Evolutionary conservation across 495 filamentous ascomycete genomes (phyloP).

Genomic region (Penicilliopsis zonata): DNA sequence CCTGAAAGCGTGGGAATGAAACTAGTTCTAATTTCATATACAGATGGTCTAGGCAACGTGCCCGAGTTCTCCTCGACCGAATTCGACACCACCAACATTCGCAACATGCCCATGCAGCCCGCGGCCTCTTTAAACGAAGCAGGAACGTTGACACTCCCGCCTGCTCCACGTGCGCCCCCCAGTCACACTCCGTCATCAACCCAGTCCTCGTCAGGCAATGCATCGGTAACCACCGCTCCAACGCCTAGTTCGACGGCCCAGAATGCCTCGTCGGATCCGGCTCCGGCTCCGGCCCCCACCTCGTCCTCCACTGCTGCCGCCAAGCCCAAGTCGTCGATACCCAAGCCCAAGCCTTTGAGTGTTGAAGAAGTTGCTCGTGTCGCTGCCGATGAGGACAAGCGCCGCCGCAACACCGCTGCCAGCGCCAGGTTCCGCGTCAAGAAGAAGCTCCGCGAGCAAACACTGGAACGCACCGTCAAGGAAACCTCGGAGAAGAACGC

Average conservation of each 20-base stretch:
- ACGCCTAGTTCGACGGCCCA: conserved; percentile 5
- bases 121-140: no score
- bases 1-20: no score
- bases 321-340: conserved; percentile 27
- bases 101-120: conserved; percentile 16
- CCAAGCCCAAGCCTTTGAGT: conserved; percentile 20
- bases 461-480: conserved; percentile 79
- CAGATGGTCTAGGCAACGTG: conserved; percentile 26
- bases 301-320: conserved; percentile 12
- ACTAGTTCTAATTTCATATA: conserved; percentile 5
- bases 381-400: conserved; percentile 94
- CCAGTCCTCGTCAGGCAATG: conserved; percentile 12
- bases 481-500: conserved; percentile 80
- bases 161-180: conserved; percentile 8
- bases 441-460: conserved; percentile 98
- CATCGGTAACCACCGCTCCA: conserved; percentile 9
- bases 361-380: conserved; percentile 44
- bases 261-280: conserved; percentile 3
- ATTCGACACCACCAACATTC: conserved; percentile 16
- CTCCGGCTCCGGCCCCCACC: conserved; percentile 8
- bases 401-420: conserved; percentile 90
- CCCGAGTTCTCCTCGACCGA: conserved; percentile 19
- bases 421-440: conserved; percentile 92
- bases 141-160: conserved; percentile 15
- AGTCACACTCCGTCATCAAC: conserved; percentile 9